These are phyloP conservation scores for Amaranthus hypochondriacus DNA, from an alignment of 148 eudicot species.

Conservation along the genomic window DNA sequence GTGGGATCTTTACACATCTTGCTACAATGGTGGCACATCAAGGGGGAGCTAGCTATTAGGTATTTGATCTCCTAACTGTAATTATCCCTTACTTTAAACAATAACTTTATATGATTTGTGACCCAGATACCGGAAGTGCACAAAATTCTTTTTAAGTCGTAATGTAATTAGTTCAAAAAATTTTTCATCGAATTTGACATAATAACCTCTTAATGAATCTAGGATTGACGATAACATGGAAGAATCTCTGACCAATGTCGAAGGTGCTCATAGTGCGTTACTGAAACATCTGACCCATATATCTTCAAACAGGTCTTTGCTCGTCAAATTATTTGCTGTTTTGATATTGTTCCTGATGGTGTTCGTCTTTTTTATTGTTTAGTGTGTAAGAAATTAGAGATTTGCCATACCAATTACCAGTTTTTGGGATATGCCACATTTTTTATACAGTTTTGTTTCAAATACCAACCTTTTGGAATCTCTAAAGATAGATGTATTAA, in stretches of 20 bases:
- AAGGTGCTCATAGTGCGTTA: constrained; percentile 69
- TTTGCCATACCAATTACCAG: neutral
- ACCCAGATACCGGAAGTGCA: neutral
- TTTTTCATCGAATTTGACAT: neutral
- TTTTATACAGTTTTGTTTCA: constrained; percentile 6
- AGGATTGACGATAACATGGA: constrained; percentile 93
- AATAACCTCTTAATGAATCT: constrained; percentile 1
- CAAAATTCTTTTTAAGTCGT: neutral
- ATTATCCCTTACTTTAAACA: neutral
- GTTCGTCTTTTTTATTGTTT: constrained; percentile 66
- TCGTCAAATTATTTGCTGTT: constrained; percentile 70
- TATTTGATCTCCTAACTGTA: constrained; percentile 9
- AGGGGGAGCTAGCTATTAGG: constrained; percentile 93
- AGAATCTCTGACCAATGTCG: constrained; percentile 71
- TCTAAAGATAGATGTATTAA: neutral
- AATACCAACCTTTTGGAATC: neutral
- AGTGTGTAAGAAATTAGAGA: constrained; percentile 1
- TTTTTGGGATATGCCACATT: neutral
- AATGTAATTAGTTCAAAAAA: neutral
- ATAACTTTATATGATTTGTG: neutral
- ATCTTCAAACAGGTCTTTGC: constrained; percentile 81
- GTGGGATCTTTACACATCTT: constrained; percentile 80
- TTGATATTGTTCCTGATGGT: constrained; percentile 59
- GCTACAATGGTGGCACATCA: constrained; percentile 87
- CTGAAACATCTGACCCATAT: constrained; percentile 63